phyloP scores from a whole-genome alignment of 1,284 basidiomycete genomes.

The Ustilago crameri region DNA sequence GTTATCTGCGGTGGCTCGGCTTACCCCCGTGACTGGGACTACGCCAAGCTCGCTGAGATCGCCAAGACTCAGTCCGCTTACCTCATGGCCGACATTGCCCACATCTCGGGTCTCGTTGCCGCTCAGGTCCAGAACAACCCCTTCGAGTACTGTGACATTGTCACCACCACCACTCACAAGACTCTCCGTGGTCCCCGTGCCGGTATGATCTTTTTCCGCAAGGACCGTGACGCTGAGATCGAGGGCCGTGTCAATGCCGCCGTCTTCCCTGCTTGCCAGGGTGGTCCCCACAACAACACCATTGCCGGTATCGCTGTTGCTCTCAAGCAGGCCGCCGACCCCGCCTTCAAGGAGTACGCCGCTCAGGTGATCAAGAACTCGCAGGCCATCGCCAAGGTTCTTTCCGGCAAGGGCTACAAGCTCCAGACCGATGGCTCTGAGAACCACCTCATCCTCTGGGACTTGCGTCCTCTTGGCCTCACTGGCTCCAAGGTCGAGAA shows the following conservation, averaged over 20 bases:
- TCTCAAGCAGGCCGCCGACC: constrained; percentile 91
- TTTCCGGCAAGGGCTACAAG: constrained; percentile 73
- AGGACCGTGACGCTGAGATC: constrained; percentile 85
- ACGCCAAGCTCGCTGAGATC: constrained; percentile 79
- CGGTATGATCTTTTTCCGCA: constrained; percentile 98
- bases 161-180: constrained; percentile 80
- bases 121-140: constrained; percentile 91
- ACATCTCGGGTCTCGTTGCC: constrained; percentile 94
- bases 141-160: constrained; percentile 94
- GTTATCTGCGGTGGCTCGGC: constrained; percentile 98
- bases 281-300: constrained; percentile 99
- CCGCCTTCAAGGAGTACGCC: constrained; percentile 91
- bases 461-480: constrained; percentile 91
- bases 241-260: constrained; percentile 97
- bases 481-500: constrained; percentile 99
- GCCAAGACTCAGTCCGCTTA: constrained; percentile 90
- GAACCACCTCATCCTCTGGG: constrained; percentile 98
- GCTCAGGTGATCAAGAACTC: constrained; percentile 83
- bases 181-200: constrained; percentile 98
- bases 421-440: constrained; percentile 97
- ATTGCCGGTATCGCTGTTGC: constrained; percentile 95
- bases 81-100: constrained; percentile 85
- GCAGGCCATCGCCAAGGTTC: constrained; percentile 63
- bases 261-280: constrained; percentile 99
- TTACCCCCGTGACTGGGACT: constrained; percentile 93